phyloP scores from a whole-genome alignment of 441 rosid genomes.

The Euphorbia corollata region DNA sequence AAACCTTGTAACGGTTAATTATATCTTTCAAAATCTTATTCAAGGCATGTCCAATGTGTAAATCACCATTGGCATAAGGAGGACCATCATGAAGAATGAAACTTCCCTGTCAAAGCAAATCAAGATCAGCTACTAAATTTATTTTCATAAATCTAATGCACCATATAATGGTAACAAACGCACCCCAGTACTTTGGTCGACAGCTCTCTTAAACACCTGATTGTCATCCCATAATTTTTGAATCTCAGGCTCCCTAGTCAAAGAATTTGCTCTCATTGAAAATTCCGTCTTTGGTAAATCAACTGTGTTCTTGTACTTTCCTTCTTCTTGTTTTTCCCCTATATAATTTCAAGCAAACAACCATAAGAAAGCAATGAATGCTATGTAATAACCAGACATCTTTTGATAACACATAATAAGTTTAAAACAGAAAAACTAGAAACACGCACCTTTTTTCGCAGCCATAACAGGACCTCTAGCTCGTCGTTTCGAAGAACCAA shows the following conservation, averaged over 20 bases:
- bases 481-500: slow-evolving; percentile 59
- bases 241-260: slow-evolving; percentile 85
- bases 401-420: not conserved
- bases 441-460: slow-evolving; percentile 69
- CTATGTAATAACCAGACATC: not conserved
- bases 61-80: slow-evolving; percentile 92
- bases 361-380: not conserved
- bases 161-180: slow-evolving; percentile 25
- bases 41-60: slow-evolving; percentile 94
- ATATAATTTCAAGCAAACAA: slow-evolving; percentile 15
- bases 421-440: not conserved
- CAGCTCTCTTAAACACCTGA: slow-evolving; percentile 75
- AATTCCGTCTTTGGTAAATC: slow-evolving; percentile 84
- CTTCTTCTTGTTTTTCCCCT: slow-evolving; percentile 84
- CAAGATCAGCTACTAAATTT: slow-evolving; percentile 29
- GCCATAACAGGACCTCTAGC: slow-evolving; percentile 91
- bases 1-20: slow-evolving; percentile 88
- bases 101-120: slow-evolving; percentile 45
- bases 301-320: slow-evolving; percentile 85
- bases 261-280: slow-evolving; percentile 88
- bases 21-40: slow-evolving; percentile 96
- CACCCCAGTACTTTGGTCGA: slow-evolving; percentile 72
- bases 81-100: slow-evolving; percentile 98
- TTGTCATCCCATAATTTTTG: slow-evolving; percentile 84
- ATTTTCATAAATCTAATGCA: slow-evolving; percentile 16